Evolutionary conservation across 192 early-diverging fungal species (phyloP), one percentile per base, ranked within the genome.

Genomic region (Pilobolus umbonatus): DNA sequence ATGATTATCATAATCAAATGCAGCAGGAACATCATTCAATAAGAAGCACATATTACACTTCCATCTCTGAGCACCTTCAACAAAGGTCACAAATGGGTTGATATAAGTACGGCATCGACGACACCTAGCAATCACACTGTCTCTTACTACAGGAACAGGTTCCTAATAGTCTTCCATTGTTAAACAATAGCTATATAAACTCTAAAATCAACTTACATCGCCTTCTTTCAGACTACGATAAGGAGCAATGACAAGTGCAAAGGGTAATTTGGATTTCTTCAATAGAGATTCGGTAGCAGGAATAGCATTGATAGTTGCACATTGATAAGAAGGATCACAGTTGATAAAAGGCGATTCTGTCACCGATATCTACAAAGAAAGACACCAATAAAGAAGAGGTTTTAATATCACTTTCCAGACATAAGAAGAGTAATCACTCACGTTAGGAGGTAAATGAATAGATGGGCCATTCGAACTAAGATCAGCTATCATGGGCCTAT

Each of bases 41-140:
- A 94, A 75, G 57, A 84, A 88, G 71, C 96, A 98, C 77, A 97
- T 77, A 69, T 96, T 96, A 71, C 96, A 98, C 70, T 88, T 88
- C 96, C 96, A 98, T 35, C 92, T 81, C 38, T 91, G 88, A 9
- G 95, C 96, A 45, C 95, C 92, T 57, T 98, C 96, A 0, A 92
- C 85, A 80, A 96, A 98, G 40, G 85, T 85, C 6, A 98, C 88
- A 73, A 88, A 98, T 22, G 96, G 96, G 57, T 98, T 97, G 68
- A 98, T 93, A 62, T 98, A 98, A 3, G 92, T 89, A 57, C 96
- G 80, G 74, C 96, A 98, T 22, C 94, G 77, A 29, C 95, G 79
- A 74, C 96, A 98, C 29, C 96, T 84, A 54, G 94, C 91, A 75
- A 98, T 95, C 45, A 86, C 82, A 22, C 82, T 82, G 54, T 95